Conservation (phyloP, 2,329 filamentous ascomycete species). For the Alternaria metachromatica region DNA sequence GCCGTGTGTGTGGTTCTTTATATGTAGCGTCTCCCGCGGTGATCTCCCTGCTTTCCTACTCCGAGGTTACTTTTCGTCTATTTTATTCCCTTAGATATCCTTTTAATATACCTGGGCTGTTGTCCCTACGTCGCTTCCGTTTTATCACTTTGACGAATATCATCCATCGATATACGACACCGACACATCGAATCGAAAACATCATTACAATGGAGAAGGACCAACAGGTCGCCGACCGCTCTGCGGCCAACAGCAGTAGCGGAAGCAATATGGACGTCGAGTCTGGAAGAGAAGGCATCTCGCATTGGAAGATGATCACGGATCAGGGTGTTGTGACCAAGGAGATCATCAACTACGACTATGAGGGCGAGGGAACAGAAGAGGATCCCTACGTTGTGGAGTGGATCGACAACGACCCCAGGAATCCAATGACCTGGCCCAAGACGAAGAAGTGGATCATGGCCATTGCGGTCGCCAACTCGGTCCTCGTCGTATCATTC, state of each 20-base stretch:
- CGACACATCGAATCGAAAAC: slow-evolving; percentile 4
- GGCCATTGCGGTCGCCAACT: slow-evolving; percentile 50
- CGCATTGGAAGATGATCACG: slow-evolving; percentile 46
- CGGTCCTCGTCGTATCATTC: slow-evolving; percentile 53
- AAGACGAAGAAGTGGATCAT: slow-evolving; percentile 52
- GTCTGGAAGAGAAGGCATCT: slow-evolving; percentile 43
- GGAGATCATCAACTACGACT: slow-evolving; percentile 49
- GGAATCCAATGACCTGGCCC: slow-evolving; percentile 53
- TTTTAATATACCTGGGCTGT: slow-evolving; percentile 8
- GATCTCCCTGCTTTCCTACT: not conserved
- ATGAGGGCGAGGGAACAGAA: slow-evolving; percentile 52
- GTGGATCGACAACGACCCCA: slow-evolving; percentile 56
- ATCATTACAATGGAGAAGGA: slow-evolving; percentile 27
- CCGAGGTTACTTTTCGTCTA: slow-evolving; percentile 1
- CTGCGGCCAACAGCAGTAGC: slow-evolving; percentile 7
- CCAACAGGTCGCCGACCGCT: slow-evolving; percentile 10
- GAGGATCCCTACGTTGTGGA: slow-evolving; percentile 56
- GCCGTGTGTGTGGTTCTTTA: slow-evolving; percentile 8
- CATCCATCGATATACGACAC: not conserved
- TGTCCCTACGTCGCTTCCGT: not conserved
- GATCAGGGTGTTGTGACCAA: slow-evolving; percentile 48
- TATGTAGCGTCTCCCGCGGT: slow-evolving; percentile 19
- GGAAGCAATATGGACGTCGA: slow-evolving; percentile 34
- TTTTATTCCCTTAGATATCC: not conserved
- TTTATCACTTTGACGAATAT: not conserved